Conservation (phyloP, 2,329 filamentous ascomycete genomes). For the Colletotrichum sp. region DNA sequence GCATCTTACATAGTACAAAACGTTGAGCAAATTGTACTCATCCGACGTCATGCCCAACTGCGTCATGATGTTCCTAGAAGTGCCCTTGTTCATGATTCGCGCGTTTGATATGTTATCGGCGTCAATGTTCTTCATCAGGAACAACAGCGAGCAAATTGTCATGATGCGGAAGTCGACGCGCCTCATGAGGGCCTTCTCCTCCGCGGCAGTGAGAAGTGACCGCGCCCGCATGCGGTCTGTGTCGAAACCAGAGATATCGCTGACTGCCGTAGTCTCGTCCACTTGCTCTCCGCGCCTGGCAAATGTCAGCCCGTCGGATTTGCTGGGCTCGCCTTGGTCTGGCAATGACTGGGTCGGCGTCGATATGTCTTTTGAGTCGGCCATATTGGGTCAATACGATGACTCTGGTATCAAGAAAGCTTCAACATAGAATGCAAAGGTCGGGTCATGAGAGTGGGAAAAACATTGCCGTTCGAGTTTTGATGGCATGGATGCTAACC, state of each 20-base stretch:
- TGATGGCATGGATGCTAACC: neutral
- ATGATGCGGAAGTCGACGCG: slow-evolving; percentile 30
- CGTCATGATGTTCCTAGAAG: slow-evolving; percentile 43
- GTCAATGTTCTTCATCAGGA: slow-evolving; percentile 46
- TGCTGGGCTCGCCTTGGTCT: neutral
- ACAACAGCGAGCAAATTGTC: slow-evolving; percentile 39
- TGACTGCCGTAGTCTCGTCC: slow-evolving; percentile 14
- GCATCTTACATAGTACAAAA: slow-evolving; percentile 41
- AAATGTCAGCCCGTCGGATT: slow-evolving; percentile 19
- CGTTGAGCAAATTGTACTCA: slow-evolving; percentile 43
- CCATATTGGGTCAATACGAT: neutral
- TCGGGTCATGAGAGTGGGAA: neutral
- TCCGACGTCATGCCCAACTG: slow-evolving; percentile 43
- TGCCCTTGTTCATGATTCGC: slow-evolving; percentile 48
- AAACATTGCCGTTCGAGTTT: neutral
- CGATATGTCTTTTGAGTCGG: neutral
- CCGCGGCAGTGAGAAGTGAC: slow-evolving; percentile 25
- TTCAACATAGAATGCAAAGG: neutral
- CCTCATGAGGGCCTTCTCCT: slow-evolving; percentile 28
- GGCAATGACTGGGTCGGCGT: neutral
- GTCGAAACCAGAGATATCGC: slow-evolving; percentile 34
- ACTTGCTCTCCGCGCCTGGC: slow-evolving; percentile 25
- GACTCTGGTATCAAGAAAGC: neutral
- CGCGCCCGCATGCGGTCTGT: slow-evolving; percentile 38
- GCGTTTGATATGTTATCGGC: slow-evolving; percentile 41